Base-by-base conservation (phyloP, 345 rosid species). In the Syzygium grande region DNA sequence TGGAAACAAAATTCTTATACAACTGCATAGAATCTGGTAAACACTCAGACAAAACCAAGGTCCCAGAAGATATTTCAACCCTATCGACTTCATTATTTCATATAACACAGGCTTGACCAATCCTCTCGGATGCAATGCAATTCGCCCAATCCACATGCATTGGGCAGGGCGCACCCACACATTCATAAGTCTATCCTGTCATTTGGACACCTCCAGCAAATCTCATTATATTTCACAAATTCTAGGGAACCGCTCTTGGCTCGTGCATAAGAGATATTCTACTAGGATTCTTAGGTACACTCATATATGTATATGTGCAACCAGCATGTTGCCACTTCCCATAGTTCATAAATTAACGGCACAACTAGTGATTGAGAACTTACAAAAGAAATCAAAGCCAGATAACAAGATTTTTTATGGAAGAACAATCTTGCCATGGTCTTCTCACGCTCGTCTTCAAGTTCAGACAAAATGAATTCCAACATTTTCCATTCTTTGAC, bases 391-490 rank as follows among this genome's bases (percentile, higher is more conserved):
- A 25, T 73, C 25, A 19, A 34, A 19, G 86, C 27, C 61, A 19
- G 55, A 84, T 27, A 14, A 84, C 41, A 5, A 52, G 0, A 84
- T 84, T 84, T 34, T 34, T 73, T 34, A 34, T 34, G 14, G 80
- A 73, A 68, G 0, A 30, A 43, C 43, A 68, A 68, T 68, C 79
- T 93, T 59, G 95, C 89, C 87, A 92, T 88, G 87, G 94, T 91
- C 86, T 86, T 90, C 87, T 92, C 97, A 87, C 92, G 89, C 89
- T 95, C 96, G 52, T 93, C 96, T 89, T 95, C 99, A 84, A 95
- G 94, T 89, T 96, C 97, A 84, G 85, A 90, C 80, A 96, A 86
- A 88, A 94, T 87, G 7, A 89, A 89, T 87, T 94, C 96, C 93
- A 97, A 88, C 89, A 90, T 83, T 90, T 89, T 89, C 86, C 91